phyloP scores from a whole-genome alignment of 2,329 filamentous ascomycete species.

The Ophiostoma angusticollis region DNA sequence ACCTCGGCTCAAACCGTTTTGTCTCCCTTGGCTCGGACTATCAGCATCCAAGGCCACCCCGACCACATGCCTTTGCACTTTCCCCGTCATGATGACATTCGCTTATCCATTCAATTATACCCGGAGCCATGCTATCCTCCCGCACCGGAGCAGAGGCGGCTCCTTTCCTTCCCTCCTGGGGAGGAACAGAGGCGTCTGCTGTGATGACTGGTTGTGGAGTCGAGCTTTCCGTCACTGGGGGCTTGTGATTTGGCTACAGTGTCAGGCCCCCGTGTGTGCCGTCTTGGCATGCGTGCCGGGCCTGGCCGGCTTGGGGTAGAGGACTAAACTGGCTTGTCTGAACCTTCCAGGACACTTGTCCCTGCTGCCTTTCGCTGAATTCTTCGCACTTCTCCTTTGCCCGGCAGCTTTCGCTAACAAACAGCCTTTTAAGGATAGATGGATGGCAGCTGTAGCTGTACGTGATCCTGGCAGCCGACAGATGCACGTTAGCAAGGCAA shows the following conservation, averaged over 20 bases:
- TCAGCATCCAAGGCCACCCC: background rate
- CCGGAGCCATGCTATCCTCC: slow-evolving; percentile 58
- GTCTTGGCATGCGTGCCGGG: slow-evolving; percentile 36
- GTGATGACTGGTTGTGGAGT: slow-evolving; percentile 69
- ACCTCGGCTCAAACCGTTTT: background rate
- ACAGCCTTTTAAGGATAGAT: too few species aligned
- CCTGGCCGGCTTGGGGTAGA: slow-evolving; percentile 22
- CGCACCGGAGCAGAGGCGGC: slow-evolving; percentile 46
- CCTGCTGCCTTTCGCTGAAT: too few species aligned
- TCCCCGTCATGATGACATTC: slow-evolving; percentile 42
- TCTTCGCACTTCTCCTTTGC: too few species aligned
- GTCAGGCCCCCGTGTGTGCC: slow-evolving; percentile 35
- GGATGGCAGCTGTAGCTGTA: too few species aligned
- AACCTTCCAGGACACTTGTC: slow-evolving; percentile 7
- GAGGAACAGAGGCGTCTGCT: slow-evolving; percentile 17
- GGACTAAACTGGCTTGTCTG: slow-evolving; percentile 28
- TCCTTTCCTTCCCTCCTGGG: slow-evolving; percentile 15
- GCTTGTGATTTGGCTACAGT: slow-evolving; percentile 50
- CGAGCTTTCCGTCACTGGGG: slow-evolving; percentile 24
- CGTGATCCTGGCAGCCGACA: too few species aligned
- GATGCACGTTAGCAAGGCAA: too few species aligned
- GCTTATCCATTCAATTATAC: slow-evolving; percentile 69
- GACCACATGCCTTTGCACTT: background rate
- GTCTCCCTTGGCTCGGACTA: background rate
- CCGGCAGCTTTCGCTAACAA: too few species aligned